These are phyloP conservation scores for Silene conica DNA, from an alignment of 148 eudicot species.

Conservation along the genomic window DNA sequence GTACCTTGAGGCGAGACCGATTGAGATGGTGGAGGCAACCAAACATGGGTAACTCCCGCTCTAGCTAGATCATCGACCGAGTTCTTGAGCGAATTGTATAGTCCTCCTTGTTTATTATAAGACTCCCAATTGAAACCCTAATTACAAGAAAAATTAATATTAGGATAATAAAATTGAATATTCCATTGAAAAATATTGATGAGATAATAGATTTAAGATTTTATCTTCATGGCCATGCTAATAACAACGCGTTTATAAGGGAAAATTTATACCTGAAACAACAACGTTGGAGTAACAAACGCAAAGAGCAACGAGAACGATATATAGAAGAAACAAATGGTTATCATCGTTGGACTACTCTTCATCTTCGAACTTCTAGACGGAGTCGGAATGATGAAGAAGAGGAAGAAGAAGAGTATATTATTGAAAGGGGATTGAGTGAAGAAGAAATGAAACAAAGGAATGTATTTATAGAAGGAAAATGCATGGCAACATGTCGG, in stretches of 20 bases:
- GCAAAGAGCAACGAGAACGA: constrained; percentile 13
- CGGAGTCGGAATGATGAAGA: not conserved
- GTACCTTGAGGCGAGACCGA: constrained; percentile 62
- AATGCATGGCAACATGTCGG: not conserved
- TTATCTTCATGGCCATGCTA: too few relatives aligned
- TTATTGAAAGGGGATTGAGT: not conserved
- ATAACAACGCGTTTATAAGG: too few relatives aligned
- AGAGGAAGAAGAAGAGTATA: not conserved
- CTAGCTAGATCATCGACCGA: constrained; percentile 41
- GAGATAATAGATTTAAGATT: too few relatives aligned
- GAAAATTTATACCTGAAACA: constrained; percentile 40
- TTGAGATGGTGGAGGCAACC: constrained; percentile 81
- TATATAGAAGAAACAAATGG: constrained; percentile 2
- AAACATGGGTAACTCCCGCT: constrained; percentile 74
- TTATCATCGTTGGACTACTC: not conserved
- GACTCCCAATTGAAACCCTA: constrained; percentile 87
- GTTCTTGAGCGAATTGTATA: constrained; percentile 47
- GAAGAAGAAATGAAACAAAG: not conserved
- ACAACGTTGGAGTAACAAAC: constrained; percentile 33
- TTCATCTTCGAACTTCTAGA: constrained; percentile 8
- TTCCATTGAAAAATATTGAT: too few relatives aligned
- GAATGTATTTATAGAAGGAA: constrained; percentile 8
- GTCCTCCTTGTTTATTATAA: constrained; percentile 49
- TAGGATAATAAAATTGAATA: too few relatives aligned
- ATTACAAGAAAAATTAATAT: not conserved